phyloP scores from a whole-genome alignment of 2,329 filamentous ascomycete species.

The Aspergillus flavus region DNA sequence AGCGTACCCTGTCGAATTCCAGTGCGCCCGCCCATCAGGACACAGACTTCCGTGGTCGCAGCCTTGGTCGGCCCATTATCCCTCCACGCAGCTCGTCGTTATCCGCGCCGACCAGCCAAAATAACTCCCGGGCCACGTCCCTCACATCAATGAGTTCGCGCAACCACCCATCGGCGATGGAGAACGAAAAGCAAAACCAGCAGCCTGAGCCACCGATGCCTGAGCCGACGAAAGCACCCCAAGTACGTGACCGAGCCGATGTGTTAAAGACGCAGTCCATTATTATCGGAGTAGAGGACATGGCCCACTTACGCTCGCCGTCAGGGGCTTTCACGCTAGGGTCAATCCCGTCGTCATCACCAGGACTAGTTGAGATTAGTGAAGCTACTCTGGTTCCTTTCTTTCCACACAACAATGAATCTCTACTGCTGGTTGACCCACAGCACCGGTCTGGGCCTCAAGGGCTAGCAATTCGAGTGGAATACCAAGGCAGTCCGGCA shows the following conservation, averaged over 20 bases:
- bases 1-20: constrained; percentile 47
- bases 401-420: constrained; percentile 66
- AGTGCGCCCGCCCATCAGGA: constrained; percentile 28
- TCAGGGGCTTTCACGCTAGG: constrained; percentile 52
- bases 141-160: constrained; percentile 47
- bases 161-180: constrained; percentile 34
- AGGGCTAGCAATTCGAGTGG: constrained; percentile 29
- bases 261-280: constrained; percentile 39
- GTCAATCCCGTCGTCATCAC: constrained; percentile 53
- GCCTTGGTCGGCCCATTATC: constrained; percentile 34
- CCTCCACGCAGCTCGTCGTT: constrained; percentile 48
- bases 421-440: constrained; percentile 65
- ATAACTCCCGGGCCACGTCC: constrained; percentile 48
- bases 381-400: constrained; percentile 64
- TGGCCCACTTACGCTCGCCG: constrained; percentile 48
- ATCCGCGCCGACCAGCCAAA: constrained; percentile 50
- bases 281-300: constrained; percentile 41
- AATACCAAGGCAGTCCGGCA: constrained; percentile 13
- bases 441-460: constrained; percentile 34
- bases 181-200: constrained; percentile 27
- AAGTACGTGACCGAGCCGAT: constrained; percentile 18
- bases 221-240: constrained; percentile 25
- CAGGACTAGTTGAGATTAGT: constrained; percentile 58
- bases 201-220: constrained; percentile 23
- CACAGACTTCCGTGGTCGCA: constrained; percentile 31